A percentile compares a stretch with the other conserved stretches of the same genome.
Conservation (phyloP, 75 land plant genomes). For the Larix kaempferi region DNA sequence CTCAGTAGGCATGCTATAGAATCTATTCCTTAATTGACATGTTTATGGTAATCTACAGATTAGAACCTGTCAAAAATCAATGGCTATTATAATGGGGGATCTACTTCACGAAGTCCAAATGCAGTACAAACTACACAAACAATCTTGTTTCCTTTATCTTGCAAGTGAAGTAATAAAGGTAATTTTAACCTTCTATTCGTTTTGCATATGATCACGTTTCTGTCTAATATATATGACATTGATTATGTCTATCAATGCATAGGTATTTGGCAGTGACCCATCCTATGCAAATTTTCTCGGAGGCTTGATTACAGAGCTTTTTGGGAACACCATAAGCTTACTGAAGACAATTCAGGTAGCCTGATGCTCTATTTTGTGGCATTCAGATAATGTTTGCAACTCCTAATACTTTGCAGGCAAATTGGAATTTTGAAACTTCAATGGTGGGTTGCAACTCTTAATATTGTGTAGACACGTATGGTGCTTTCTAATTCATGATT, state of each 20-base stretch:
- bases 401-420: no score
- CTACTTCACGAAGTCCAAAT: conserved; percentile 86
- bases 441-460: background rate
- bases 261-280: conserved; percentile 88
- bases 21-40: background rate
- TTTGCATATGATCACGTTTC: background rate
- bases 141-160: conserved; percentile 93
- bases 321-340: conserved; percentile 61
- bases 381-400: background rate
- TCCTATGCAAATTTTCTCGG: conserved; percentile 75
- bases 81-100: conserved; percentile 81
- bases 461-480: background rate
- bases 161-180: conserved; percentile 99
- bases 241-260: conserved; percentile 1
- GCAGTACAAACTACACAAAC: conserved; percentile 72
- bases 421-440: no score
- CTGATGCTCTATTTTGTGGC: background rate
- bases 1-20: background rate
- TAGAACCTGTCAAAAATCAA: conserved; percentile 68
- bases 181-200: background rate
- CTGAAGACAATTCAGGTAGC: conserved; percentile 73
- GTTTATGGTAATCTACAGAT: conserved; percentile 40
- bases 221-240: background rate
- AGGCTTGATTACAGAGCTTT: conserved; percentile 68
- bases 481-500: background rate